Evolutionary conservation across 1,284 basidiomycete genomes (phyloP), one percentile per base, ranked within the genome.

Genomic region (Microbotryum intermedium): DNA sequence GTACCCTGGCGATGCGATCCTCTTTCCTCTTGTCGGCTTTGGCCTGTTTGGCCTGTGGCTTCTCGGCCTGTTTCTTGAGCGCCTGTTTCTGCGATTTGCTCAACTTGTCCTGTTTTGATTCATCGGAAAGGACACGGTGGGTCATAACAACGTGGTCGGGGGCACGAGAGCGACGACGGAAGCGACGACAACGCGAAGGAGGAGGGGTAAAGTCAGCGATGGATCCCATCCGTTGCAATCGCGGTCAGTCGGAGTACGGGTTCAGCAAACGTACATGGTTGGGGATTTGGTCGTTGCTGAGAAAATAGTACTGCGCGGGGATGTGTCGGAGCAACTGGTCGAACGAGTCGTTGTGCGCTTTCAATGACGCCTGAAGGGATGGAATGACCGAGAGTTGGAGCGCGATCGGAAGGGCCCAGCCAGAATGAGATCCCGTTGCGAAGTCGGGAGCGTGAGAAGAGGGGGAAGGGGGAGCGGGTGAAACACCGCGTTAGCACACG

Each of bases 301-400:
- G 81, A 13, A 93, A 78, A 75, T 94, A 95, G 73, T 87, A 90
- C 77, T 85, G 86, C 10, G 90, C 82, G 0, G 91, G 91, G 60
- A 95, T 93, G 46, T 93, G 81, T 52, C 80, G 82, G 4, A 94
- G 77, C 2, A 94, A 78, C 0, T 82, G 79, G 71, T 90, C 88
- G 69, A 95, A 94, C 0, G 83, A 83, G 43, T 81, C 80, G 73
- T 95, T 93, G 76, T 93, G 89, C 53, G 77, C 77, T 72, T 90
- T 85, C 45, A 95, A 76, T 4, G 88, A 90, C 8, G 79, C 75
- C 55, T 81, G 79, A 6, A 91, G 79, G 21, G 30, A 16, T 11
- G 6, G 13, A 39, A 13, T 45, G 13, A 45, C 43, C 34, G 34
- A 30, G 29, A 6, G 29, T 6, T 5, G 5, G 29, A 30, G 29